Evolutionary conservation across 768 basidiomycete species (phyloP).

Genomic region (Boletus subcaerulescens): DNA sequence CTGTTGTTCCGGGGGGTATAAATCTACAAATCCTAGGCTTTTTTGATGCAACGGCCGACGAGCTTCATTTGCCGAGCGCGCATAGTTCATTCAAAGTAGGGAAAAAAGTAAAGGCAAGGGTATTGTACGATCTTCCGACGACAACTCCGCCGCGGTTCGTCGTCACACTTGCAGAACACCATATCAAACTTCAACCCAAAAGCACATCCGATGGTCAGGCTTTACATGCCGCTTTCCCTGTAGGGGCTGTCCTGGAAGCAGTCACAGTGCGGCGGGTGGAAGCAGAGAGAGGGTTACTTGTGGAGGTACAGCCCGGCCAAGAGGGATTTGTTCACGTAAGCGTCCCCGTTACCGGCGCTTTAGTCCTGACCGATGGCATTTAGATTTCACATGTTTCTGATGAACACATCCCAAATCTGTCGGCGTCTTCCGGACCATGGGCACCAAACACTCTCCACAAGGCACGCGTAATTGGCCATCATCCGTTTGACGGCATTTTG

Average conservation of each 20-base stretch:
- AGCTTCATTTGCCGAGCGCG: slow-evolving; percentile 60
- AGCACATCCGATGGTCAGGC: slow-evolving; percentile 24
- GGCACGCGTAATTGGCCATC: slow-evolving; percentile 85
- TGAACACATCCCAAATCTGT: slow-evolving; percentile 80
- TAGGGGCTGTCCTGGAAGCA: slow-evolving; percentile 69
- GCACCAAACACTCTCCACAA: slow-evolving; percentile 74
- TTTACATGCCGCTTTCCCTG: slow-evolving; percentile 59
- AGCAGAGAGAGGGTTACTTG: slow-evolving; percentile 76
- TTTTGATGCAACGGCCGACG: slow-evolving; percentile 87
- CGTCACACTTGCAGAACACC: slow-evolving; percentile 72
- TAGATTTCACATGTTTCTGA: slow-evolving; percentile 95
- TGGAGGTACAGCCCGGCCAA: slow-evolving; percentile 59
- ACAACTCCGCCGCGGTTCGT: slow-evolving; percentile 78
- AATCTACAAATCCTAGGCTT: slow-evolving; percentile 89
- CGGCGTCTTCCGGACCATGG: slow-evolving; percentile 71
- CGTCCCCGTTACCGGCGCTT: slow-evolving; percentile 3
- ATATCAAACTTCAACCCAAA: slow-evolving; percentile 53
- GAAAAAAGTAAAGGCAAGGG: slow-evolving; percentile 76
- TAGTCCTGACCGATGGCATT: neutral
- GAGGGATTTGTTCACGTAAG: slow-evolving; percentile 88
- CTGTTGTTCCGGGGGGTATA: slow-evolving; percentile 67
- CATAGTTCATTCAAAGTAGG: slow-evolving; percentile 55
- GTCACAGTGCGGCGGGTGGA: slow-evolving; percentile 77
- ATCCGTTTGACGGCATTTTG: slow-evolving; percentile 81
- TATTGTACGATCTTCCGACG: slow-evolving; percentile 74